Evolutionary conservation across 164 flowering plant species (phyloP).

Genomic region (Piper betle): DNA sequence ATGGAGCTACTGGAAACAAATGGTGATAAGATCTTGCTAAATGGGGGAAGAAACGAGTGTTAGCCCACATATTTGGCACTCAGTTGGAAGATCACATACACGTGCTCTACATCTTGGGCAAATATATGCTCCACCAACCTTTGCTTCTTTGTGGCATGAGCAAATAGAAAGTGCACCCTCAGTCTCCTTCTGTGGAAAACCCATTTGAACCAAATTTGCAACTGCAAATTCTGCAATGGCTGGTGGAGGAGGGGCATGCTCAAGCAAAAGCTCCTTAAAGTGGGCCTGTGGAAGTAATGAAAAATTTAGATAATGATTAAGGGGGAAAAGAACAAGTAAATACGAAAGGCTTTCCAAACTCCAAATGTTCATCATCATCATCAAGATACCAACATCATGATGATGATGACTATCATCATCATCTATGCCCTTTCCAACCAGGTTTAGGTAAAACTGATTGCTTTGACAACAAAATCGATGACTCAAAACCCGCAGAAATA

Average conservation of each 20-base stretch:
- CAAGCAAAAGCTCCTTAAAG: conserved; percentile 69
- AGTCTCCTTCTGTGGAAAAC: conserved; percentile 93
- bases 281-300: conserved; percentile 41
- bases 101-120: conserved; percentile 98
- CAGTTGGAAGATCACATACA: conserved; percentile 85
- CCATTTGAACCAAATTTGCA: conserved; percentile 88
- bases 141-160: conserved; percentile 85
- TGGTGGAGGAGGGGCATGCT: conserved; percentile 96
- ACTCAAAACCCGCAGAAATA: too few relatives aligned
- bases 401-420: too few relatives aligned
- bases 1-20: conserved; percentile 76
- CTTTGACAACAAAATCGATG: too few relatives aligned
- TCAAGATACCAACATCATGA: too few relatives aligned
- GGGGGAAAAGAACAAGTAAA: too few relatives aligned
- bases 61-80: conserved; percentile 80
- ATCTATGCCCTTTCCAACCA: too few relatives aligned
- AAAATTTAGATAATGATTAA: not conserved
- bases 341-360: too few relatives aligned
- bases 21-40: conserved; percentile 97
- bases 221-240: conserved; percentile 92
- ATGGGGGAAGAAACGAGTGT: conserved; percentile 97
- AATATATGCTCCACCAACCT: conserved; percentile 83
- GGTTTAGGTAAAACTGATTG: too few relatives aligned
- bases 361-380: too few relatives aligned
- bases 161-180: conserved; percentile 87